Base-by-base conservation (phyloP, 2,329 filamentous ascomycete species). In the Lasiodiplodia citricola region DNA sequence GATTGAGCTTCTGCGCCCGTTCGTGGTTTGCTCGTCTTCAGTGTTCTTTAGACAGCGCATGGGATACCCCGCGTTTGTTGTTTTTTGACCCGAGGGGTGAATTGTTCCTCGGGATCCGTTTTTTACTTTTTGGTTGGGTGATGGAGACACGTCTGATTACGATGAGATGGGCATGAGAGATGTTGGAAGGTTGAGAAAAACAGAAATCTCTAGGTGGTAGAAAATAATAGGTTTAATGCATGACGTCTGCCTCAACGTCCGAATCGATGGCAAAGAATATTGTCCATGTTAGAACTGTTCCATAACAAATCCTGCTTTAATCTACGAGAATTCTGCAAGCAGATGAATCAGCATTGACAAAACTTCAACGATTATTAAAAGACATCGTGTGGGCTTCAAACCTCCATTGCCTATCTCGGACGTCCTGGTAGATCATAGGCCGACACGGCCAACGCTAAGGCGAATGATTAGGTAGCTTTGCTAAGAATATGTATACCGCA, bases 31-130 rank as follows among this genome's bases (percentile, higher is more conserved):
- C 51, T 60, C 5, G 38, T 23, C 18, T 47, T 47, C 31, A n/a
- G 57, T 14, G 11, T 25, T 4, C 52, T 14, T 25, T 23, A 16
- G 47, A 64, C 60, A 64, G 47, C 44, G 47, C 60, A 64, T 64
- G 28, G 44, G 44, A 52, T 52, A 52, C 13, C 60, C 47, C 44
- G 60, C 60, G 60, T 52, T 52, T 64, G 28, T 38, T 57, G 11
- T 38, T 57, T 41, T 41, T 41, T 21, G 10, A n/a, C 41, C 28
- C 37, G 23, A 21, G 23, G 35, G 18, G 7, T 4, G 8, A 13
- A 25, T 35, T n/a, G 11, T 37, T 28, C n/a, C 14, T 47, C 7
- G 41, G n/a, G 2, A 18, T 21, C 44, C 44, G 16, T 60, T 35
- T 8, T 35, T n/a, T 0, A 38, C 52, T 37, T 21, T 47, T 62